phyloP scores from a whole-genome alignment of 2,329 filamentous ascomycete genomes.

The Paracorniculantispora psalliotae region DNA sequence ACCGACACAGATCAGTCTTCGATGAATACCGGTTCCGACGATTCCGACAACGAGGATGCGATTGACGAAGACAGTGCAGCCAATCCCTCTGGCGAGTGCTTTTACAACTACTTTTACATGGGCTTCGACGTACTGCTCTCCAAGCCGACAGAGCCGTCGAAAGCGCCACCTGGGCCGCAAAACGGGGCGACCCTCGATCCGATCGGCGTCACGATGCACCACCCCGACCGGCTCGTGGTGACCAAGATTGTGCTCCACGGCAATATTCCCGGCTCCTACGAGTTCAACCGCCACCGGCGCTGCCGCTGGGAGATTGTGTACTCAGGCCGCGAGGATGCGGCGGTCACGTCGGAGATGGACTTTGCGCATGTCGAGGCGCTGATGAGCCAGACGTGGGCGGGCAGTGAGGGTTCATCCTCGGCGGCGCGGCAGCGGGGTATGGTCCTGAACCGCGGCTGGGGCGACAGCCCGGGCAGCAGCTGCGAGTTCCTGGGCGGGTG shows the following conservation, averaged over 20 bases:
- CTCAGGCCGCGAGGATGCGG: conserved; percentile 39
- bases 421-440: conserved; percentile 60
- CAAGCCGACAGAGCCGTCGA: conserved; percentile 61
- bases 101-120: conserved; percentile 96
- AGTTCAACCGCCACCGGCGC: conserved; percentile 90
- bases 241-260: conserved; percentile 92
- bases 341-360: conserved; percentile 68
- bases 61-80: conserved; percentile 51
- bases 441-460: conserved; percentile 88
- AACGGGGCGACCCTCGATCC: conserved; percentile 20
- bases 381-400: conserved; percentile 66
- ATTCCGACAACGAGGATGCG: conserved; percentile 54
- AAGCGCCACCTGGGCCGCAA: conserved; percentile 47
- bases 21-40: conserved; percentile 65
- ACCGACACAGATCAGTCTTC: conserved; percentile 74
- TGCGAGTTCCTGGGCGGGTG: conserved; percentile 80
- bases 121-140: conserved; percentile 94
- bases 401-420: conserved; percentile 57
- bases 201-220: conserved; percentile 35
- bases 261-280: conserved; percentile 92
- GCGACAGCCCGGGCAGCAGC: conserved; percentile 84
- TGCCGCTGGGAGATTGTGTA: conserved; percentile 78
- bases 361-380: conserved; percentile 68
- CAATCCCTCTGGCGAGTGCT: conserved; percentile 66
- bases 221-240: conserved; percentile 67